A percentile compares a stretch with the other conserved stretches of the same genome.
Evolutionary conservation across 2,329 filamentous ascomycete genomes (phyloP).

Genomic region (Botrytis tulipae): DNA sequence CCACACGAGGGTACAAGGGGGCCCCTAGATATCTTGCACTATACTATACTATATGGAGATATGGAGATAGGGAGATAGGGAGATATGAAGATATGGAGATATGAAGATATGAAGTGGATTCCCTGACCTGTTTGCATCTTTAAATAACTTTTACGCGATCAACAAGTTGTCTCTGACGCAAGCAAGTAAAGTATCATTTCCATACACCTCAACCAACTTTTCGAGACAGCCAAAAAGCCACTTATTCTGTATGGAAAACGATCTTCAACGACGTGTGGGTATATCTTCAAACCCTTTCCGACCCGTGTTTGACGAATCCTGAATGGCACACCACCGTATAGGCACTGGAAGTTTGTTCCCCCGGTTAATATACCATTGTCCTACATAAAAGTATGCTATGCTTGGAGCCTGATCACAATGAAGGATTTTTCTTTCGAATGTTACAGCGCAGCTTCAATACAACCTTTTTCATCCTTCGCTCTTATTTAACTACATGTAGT

Average conservation of each 20-base stretch:
- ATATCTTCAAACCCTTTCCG: background rate
- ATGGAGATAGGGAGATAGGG: background rate
- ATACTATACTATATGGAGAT: background rate
- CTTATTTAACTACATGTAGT: background rate
- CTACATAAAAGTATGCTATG: background rate
- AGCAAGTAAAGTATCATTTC: background rate
- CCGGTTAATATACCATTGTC: no score
- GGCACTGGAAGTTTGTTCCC: background rate
- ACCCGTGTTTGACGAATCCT: background rate
- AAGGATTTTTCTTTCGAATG: background rate
- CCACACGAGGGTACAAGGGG: background rate
- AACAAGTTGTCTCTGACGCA: background rate
- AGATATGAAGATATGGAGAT: background rate
- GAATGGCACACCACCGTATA: background rate
- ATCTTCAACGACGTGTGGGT: background rate
- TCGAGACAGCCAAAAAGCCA: background rate
- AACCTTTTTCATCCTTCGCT: background rate
- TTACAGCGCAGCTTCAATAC: constrained; percentile 12
- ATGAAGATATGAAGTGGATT: background rate
- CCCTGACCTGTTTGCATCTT: background rate
- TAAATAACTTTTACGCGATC: background rate
- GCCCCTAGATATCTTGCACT: background rate
- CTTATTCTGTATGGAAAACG: background rate
- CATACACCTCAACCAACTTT: background rate
- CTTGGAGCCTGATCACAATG: background rate